A percentile compares a stretch with the other conserved stretches of the same genome.
These are phyloP conservation scores for Lanzia echinophila DNA, from an alignment of 2,329 filamentous ascomycete species.

Conservation along the genomic window DNA sequence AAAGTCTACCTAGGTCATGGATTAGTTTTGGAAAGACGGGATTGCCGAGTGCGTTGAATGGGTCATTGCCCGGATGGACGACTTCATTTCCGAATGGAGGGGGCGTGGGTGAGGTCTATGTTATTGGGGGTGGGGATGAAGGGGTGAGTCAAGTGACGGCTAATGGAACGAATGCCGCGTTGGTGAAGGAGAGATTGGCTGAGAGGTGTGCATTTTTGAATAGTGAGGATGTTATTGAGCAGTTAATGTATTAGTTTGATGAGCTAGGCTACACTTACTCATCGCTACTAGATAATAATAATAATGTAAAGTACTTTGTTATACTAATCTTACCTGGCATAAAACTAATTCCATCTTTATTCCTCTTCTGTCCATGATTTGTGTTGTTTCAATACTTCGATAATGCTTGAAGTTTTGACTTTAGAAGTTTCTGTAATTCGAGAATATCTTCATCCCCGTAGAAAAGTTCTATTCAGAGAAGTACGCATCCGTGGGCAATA, in stretches of 20 bases:
- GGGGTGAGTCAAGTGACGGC: constrained; percentile 27
- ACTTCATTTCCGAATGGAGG: constrained; percentile 29
- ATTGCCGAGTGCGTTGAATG: constrained; percentile 28
- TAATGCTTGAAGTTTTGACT: too few relatives aligned
- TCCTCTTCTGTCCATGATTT: too few relatives aligned
- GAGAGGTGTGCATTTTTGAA: constrained; percentile 40
- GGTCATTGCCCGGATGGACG: constrained; percentile 35
- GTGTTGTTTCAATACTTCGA: too few relatives aligned
- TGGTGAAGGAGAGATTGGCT: constrained; percentile 36
- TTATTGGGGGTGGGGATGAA: constrained; percentile 38
- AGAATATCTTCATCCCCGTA: too few relatives aligned
- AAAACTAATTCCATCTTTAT: too few relatives aligned
- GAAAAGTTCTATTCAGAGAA: too few relatives aligned
- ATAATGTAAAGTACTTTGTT: too few relatives aligned
- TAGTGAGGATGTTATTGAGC: constrained; percentile 33
- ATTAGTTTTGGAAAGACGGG: constrained; percentile 39
- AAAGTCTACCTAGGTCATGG: constrained; percentile 41
- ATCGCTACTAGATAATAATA: background rate
- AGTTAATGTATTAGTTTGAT: constrained; percentile 22
- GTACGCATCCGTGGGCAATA: too few relatives aligned
- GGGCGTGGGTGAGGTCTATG: constrained; percentile 32
- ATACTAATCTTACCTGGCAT: too few relatives aligned
- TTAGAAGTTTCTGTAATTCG: too few relatives aligned
- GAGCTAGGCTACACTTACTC: background rate
- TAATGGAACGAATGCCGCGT: constrained; percentile 29